Base-by-base conservation (phyloP, 768 basidiomycete genomes). In the Pulveroboletus sp. region DNA sequence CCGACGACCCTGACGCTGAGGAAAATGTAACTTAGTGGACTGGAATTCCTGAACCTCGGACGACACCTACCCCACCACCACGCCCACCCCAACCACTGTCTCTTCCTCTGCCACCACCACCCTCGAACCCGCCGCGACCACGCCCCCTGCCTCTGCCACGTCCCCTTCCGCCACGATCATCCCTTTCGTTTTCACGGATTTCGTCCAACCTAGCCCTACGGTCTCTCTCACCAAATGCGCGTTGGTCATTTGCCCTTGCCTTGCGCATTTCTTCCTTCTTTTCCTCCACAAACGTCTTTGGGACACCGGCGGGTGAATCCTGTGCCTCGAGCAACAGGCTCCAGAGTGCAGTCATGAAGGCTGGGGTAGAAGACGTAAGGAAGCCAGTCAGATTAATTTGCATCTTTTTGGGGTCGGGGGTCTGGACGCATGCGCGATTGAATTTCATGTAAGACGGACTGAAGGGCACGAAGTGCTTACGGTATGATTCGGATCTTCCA, bases 341-440 rank as follows among this genome's bases (percentile, higher is more conserved):
- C 96, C 96, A 99, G 0, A 99, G 77, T 1, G 83, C 77, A 6
- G 73, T 67, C 93, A 96, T 96, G 70, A 99, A 99, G 1, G 75
- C 67, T 0, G 89, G 75, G 0, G 96, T 96, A 50, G 90, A 82
- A 55, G 85, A 82, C 4, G 89, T 89, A 50, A 99, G 78, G 68
- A 99, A 99, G 8, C 95, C 95, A 3, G 88, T 89, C 22, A 99
- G 71, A 62, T 86, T 85, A 53, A 98, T 93, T 70, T 97, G 93
- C 85, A 98, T 93, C 72, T 89, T 93, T 67, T 83, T 85, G 5
- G 93, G 91, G 68, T 98, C 95, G 11, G 92, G 90, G 5, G 79
- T 82, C 92, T 94, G 62, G 16, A 27, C 16, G 32, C 8, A 31
- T 40, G 11, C 59, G 48, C 11, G 22, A 47, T 11, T 24, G 24